A percentile compares a stretch with the other conserved stretches of the same genome.
Conservation (phyloP, 176 grass and related monocot genomes). For the Aegilops tauschii region DNA sequence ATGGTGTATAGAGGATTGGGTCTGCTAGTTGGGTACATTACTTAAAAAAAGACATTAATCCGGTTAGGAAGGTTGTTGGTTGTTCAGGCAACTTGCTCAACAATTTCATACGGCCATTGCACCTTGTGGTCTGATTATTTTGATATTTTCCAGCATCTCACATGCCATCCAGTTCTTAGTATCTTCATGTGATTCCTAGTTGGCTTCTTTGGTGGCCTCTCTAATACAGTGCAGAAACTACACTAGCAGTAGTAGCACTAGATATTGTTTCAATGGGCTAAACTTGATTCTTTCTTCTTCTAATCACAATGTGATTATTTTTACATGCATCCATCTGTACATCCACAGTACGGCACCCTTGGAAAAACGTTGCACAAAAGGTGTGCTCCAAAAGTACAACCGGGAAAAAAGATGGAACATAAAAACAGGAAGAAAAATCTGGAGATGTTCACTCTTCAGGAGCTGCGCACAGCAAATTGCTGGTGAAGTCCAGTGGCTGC, state of each 20-base stretch:
- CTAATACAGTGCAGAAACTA: neutral
- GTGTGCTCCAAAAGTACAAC: slow-evolving; percentile 36
- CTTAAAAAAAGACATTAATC: neutral
- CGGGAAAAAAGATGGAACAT: slow-evolving; percentile 14
- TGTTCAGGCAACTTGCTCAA: slow-evolving; percentile 10
- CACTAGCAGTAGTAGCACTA: neutral
- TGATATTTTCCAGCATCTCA: slow-evolving; percentile 14
- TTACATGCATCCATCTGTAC: slow-evolving; percentile 43
- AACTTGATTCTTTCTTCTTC: slow-evolving; percentile 33
- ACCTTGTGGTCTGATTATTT: neutral
- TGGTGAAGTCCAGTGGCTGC: slow-evolving; percentile 16
- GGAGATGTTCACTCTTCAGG: slow-evolving; percentile 24
- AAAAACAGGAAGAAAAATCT: slow-evolving; percentile 3
- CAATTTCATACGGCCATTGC: neutral
- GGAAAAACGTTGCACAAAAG: slow-evolving; percentile 47
- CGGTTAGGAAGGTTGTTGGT: slow-evolving; percentile 14
- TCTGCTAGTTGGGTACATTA: neutral
- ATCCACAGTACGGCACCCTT: slow-evolving; percentile 25
- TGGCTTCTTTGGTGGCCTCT: neutral
- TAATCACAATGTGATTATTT: slow-evolving; percentile 35
- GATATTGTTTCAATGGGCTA: neutral
- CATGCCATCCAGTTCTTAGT: neutral
- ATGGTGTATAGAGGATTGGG: neutral
- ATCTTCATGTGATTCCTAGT: slow-evolving; percentile 9
- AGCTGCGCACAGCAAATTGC: slow-evolving; percentile 34